Evolutionary conservation across 2,329 filamentous ascomycete genomes (phyloP).

Genomic region (Byssochlamys sp.): DNA sequence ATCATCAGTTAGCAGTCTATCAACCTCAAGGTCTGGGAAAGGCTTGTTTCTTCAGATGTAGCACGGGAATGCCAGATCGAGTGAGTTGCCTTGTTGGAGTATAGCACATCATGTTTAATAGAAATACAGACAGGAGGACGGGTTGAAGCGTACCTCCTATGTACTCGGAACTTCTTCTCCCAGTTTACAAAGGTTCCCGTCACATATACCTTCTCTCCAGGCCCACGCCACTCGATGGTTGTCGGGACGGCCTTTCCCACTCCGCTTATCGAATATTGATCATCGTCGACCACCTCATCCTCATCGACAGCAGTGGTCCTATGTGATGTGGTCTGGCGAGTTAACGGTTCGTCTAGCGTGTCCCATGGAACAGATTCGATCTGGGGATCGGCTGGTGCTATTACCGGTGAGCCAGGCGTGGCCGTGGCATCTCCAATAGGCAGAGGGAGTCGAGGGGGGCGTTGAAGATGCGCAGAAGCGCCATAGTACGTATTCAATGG

Average conservation of each 20-base stretch:
- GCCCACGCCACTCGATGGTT: conserved; percentile 70
- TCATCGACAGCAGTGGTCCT: conserved; percentile 53
- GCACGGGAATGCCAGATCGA: not conserved
- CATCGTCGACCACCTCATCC: conserved; percentile 67
- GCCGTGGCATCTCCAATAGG: conserved; percentile 88
- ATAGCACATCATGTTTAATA: not conserved
- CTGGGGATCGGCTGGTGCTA: conserved; percentile 55
- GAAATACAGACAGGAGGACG: not conserved
- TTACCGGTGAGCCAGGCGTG: conserved; percentile 80
- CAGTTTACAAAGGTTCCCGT: conserved; percentile 96
- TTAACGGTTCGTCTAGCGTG: conserved; percentile 44
- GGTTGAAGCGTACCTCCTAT: conserved; percentile 61
- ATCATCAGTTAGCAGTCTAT: conserved; percentile 3
- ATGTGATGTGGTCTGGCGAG: conserved; percentile 46
- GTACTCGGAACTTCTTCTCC: conserved; percentile 84
- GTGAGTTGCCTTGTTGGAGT: conserved; percentile 1
- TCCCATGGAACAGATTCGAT: conserved; percentile 38
- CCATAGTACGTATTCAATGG: conserved; percentile 41
- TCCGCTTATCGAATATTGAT: conserved; percentile 58
- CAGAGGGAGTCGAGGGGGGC: conserved; percentile 78
- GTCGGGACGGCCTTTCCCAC: conserved; percentile 72
- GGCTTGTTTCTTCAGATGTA: not conserved
- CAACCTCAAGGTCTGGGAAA: conserved; percentile 1
- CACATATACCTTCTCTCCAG: conserved; percentile 85
- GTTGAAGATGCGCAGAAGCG: conserved; percentile 33